Conservation (phyloP, 192 early-diverging fungal species). For the Jimgerdemannia lactiflua region DNA sequence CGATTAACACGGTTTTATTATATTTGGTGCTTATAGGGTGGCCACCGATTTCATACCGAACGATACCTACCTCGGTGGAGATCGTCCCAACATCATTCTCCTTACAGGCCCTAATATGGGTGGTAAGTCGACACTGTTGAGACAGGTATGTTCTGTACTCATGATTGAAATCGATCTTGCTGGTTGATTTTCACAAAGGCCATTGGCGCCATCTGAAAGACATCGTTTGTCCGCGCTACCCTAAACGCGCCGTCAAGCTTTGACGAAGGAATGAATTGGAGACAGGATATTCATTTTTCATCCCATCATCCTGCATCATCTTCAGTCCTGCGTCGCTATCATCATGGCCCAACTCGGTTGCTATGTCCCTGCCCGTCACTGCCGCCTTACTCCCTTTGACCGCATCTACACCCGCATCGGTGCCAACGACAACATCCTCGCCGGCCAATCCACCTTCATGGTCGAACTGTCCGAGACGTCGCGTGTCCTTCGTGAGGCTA, state of each 20-base stretch:
- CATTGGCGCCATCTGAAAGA: no score
- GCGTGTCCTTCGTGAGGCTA: constrained; percentile 89
- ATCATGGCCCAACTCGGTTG: constrained; percentile 97
- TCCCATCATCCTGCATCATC: not conserved
- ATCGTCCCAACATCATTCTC: constrained; percentile 71
- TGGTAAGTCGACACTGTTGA: constrained; percentile 95
- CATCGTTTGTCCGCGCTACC: no score
- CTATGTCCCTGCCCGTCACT: constrained; percentile 84
- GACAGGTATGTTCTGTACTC: constrained; percentile 57
- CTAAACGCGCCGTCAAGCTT: no score
- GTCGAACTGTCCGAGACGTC: constrained; percentile 93
- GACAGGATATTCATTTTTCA: not conserved
- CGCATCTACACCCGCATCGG: constrained; percentile 97
- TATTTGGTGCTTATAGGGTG: constrained; percentile 15
- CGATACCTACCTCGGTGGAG: constrained; percentile 78
- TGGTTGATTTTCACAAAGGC: not conserved
- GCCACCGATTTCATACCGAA: constrained; percentile 91
- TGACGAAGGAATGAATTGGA: no score
- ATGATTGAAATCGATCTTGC: not conserved
- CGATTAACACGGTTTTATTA: not conserved
- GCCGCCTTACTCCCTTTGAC: constrained; percentile 79
- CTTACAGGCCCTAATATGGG: constrained; percentile 99
- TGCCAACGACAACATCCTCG: constrained; percentile 95
- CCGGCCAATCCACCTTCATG: constrained; percentile 97
- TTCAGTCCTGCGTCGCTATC: constrained; percentile 83